phyloP scores from a whole-genome alignment of 768 basidiomycete genomes.

The Collybia mongolica region DNA sequence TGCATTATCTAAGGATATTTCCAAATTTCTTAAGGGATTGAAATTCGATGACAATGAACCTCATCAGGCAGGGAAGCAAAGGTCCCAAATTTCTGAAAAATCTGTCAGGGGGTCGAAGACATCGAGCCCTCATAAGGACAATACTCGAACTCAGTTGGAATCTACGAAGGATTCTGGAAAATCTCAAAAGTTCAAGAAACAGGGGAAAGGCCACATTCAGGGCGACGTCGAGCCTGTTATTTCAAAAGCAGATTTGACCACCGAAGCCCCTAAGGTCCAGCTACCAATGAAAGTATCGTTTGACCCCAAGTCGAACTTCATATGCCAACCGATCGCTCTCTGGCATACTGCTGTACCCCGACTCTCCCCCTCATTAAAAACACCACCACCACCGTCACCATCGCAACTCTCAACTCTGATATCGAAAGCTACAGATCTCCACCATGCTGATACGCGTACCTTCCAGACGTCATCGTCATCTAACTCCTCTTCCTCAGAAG shows the following conservation, averaged over 20 bases:
- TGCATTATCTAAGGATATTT: conserved; percentile 41
- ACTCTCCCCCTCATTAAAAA: conserved; percentile 29
- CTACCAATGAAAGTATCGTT: conserved; percentile 33
- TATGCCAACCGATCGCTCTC: conserved; percentile 40
- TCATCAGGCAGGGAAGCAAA: conserved; percentile 10
- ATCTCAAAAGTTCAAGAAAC: conserved; percentile 15
- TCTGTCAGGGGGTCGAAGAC: conserved; percentile 14
- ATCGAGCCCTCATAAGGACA: conserved; percentile 4
- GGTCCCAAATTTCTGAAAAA: conserved; percentile 12
- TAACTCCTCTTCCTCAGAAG: conserved; percentile 70
- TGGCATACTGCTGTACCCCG: conserved; percentile 55
- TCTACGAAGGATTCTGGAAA: conserved; percentile 1
- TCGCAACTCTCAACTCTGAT: conserved; percentile 44
- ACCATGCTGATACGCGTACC: conserved; percentile 38
- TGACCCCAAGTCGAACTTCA: conserved; percentile 36
- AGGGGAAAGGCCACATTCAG: conserved; percentile 12
- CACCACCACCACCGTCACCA: conserved; percentile 34
- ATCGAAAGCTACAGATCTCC: conserved; percentile 46
- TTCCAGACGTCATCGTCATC: conserved; percentile 54
- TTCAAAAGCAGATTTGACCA: conserved; percentile 6
- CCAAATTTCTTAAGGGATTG: conserved; percentile 43
- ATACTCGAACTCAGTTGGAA: not conserved
- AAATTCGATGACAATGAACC: conserved; percentile 21
- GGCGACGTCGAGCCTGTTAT: not conserved
- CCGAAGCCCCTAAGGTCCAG: conserved; percentile 7